Evolutionary conservation across 345 rosid species (phyloP).

Genomic region (Pseudoturritis turrita): DNA sequence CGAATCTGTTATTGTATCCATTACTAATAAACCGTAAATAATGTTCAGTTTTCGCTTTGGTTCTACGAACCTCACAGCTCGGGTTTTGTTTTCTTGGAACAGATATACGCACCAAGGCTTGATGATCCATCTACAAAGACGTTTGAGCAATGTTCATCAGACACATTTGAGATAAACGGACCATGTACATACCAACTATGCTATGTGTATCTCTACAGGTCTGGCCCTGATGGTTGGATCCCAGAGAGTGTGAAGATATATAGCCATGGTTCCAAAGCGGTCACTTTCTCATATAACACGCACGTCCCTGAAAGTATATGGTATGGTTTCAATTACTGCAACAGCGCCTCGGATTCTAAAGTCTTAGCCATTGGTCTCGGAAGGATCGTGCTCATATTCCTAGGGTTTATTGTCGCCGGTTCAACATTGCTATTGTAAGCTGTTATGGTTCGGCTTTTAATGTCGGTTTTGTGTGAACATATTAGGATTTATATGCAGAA

Average conservation of each 20-base stretch:
- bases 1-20: not conserved
- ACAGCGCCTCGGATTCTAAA: conserved; percentile 36
- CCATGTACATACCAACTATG: conserved; percentile 76
- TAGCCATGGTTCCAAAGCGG: conserved; percentile 38
- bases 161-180: conserved; percentile 65
- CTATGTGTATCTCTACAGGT: conserved; percentile 71
- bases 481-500: conserved; percentile 24
- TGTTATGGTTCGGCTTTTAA: not conserved
- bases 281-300: conserved; percentile 50
- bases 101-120: conserved; percentile 75
- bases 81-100: conserved; percentile 15
- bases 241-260: conserved; percentile 56
- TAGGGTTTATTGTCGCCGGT: conserved; percentile 28
- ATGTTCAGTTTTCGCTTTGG: not conserved
- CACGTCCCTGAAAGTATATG: conserved; percentile 58
- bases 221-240: conserved; percentile 83
- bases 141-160: conserved; percentile 76
- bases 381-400: not conserved
- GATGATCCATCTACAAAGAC: conserved; percentile 58
- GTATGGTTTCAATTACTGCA: conserved; percentile 76
- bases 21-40: not conserved
- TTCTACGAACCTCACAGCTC: not conserved
- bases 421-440: conserved; percentile 15
- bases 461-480: conserved; percentile 21
- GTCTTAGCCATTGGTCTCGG: conserved; percentile 31